Conservation (phyloP, 2,329 filamentous ascomycete genomes). For the Aspergillus glaucus region DNA sequence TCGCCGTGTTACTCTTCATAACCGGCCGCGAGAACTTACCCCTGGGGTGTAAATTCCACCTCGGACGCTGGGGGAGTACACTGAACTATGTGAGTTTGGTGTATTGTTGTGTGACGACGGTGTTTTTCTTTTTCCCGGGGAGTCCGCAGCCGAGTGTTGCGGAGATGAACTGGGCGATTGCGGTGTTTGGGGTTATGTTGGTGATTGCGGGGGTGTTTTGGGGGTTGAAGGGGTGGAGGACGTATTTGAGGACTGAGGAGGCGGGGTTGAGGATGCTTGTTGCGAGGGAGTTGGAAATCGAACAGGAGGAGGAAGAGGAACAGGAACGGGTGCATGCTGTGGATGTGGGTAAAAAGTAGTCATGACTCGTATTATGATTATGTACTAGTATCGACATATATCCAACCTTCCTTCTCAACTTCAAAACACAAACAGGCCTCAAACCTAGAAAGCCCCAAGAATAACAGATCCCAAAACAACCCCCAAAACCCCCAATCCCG, state of each 20-base stretch:
- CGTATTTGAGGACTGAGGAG: constrained; percentile 30
- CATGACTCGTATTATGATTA: background rate
- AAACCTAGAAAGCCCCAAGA: constrained; percentile 19
- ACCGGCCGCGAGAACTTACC: constrained; percentile 51
- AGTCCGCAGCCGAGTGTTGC: constrained; percentile 38
- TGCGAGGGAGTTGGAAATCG: constrained; percentile 15
- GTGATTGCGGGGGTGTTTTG: constrained; percentile 47
- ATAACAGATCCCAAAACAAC: constrained; percentile 24
- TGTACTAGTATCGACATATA: background rate
- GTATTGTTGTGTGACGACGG: constrained; percentile 48
- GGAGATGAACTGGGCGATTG: constrained; percentile 55
- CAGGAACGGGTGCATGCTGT: no score
- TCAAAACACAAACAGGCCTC: background rate
- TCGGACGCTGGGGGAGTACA: constrained; percentile 39
- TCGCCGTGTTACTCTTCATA: constrained; percentile 39
- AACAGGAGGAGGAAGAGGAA: background rate
- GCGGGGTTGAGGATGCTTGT: constrained; percentile 20
- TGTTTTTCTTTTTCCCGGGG: constrained; percentile 52
- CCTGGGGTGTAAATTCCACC: constrained; percentile 34
- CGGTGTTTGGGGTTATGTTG: constrained; percentile 52
- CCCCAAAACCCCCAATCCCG: constrained; percentile 25
- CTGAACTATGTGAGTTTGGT: constrained; percentile 47
- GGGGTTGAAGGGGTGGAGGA: constrained; percentile 41
- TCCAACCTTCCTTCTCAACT: background rate
- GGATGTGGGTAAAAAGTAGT: background rate